Percentiles rank a stretch among this genome's conserved stretches.
phyloP scores from a whole-genome alignment of 148 eudicot genomes.

The Amaranthus cruentus region DNA sequence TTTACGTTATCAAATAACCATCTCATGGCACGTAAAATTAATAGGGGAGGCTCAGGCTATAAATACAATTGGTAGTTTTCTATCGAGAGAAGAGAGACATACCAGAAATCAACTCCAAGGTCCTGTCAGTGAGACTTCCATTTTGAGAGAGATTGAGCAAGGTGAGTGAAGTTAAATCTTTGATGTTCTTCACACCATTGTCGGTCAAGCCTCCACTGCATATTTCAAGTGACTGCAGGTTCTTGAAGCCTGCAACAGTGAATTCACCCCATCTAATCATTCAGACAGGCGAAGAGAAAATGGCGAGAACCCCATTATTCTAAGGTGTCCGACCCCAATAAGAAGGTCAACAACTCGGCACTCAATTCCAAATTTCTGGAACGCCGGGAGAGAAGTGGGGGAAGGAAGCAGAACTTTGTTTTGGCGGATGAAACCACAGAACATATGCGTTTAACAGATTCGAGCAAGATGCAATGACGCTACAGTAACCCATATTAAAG shows the following conservation, averaged over 20 bases:
- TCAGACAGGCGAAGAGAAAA: background rate
- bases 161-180: slow-evolving; percentile 67
- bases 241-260: slow-evolving; percentile 59
- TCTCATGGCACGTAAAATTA: background rate
- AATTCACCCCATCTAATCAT: background rate
- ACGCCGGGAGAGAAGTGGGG: too few relatives aligned
- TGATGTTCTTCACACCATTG: slow-evolving; percentile 86
- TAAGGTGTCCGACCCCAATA: background rate
- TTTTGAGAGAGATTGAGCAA: slow-evolving; percentile 87
- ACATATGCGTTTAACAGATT: too few relatives aligned
- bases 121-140: slow-evolving; percentile 64
- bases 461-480: too few relatives aligned
- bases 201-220: slow-evolving; percentile 94
- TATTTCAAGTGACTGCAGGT: slow-evolving; percentile 78
- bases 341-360: background rate
- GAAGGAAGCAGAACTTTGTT: too few relatives aligned
- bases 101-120: slow-evolving; percentile 82
- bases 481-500: too few relatives aligned
- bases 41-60: background rate
- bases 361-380: too few relatives aligned
- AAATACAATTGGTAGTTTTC: background rate
- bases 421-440: too few relatives aligned
- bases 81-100: background rate
- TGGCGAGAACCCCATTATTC: background rate
- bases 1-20: background rate